Evolutionary conservation across 768 basidiomycete species (phyloP), one percentile per base, ranked within the genome.

Genomic region (Kwoniella sp.): DNA sequence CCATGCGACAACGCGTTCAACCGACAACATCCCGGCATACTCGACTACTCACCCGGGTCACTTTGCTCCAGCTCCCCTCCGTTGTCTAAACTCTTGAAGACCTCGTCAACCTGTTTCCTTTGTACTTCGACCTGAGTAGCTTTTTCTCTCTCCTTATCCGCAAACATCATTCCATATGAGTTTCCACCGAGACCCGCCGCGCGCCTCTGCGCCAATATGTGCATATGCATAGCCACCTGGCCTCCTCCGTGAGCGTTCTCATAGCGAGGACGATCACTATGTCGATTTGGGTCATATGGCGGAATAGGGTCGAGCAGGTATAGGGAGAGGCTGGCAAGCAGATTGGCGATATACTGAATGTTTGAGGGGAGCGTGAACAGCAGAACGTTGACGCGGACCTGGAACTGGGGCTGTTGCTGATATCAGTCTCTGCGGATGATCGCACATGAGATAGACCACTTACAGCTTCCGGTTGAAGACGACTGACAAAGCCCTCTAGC

Each of bases 341-440:
- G 87, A 72, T 86, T 83, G 66, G 90, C 88, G 65, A 99, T 89
- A 58, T 89, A 87, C 30, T 84, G 82, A 67, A 98, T 89, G 80
- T 97, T 93, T 30, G 91, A 90, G 78, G 95, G 96, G 4, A 92
- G 91, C 5, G 95, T 95, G 80, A 90, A 95, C 29, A 97, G 87
- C 40, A 96, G 86, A 80, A 96, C 85, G 74, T 89, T 88, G 19
- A 97, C 83, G 22, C 88, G 86, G 49, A 95, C 83, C 29, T 64
- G 51, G 69, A 70, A 73, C 68, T 63, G 66, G 10, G 63, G 73
- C 67, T 73, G 54, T 33, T 13, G 19, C 1, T 87, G 80, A 12
- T 76, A 66, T 57, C 68, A 71, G 63, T 61, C 9, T 52, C n/a
- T 73, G n/a, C 67, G 12, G 12, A 33, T 19, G 17, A 30, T 57